A percentile compares a stretch with the other conserved stretches of the same genome.
These are phyloP conservation scores for Populus tomentosa DNA, from an alignment of 441 rosid species.

Conservation along the genomic window DNA sequence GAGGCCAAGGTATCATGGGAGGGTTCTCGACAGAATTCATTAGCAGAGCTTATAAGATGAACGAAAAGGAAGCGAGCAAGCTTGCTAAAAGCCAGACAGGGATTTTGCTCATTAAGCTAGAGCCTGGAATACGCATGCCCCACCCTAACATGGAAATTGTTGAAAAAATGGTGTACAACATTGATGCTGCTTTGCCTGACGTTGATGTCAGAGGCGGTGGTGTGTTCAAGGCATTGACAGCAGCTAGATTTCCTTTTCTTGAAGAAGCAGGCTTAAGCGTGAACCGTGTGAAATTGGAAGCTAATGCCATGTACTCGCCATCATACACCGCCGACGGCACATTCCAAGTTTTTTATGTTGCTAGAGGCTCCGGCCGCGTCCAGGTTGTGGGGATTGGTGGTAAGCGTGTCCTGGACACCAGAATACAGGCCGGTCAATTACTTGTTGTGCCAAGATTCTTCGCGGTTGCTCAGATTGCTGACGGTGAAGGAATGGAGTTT, in stretches of 20 bases:
- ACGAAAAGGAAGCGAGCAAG: too few species aligned
- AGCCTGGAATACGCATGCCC: too few species aligned
- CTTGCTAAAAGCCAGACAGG: too few species aligned
- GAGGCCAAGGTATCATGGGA: too few species aligned
- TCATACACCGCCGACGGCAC: constrained; percentile 2
- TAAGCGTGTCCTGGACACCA: constrained; percentile 14
- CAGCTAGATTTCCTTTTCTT: constrained; percentile 15
- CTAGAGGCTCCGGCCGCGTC: constrained; percentile 19
- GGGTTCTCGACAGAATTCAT: too few species aligned
- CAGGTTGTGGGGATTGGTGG: constrained; percentile 32
- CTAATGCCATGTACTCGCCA: constrained; percentile 26
- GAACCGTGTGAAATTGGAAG: constrained; percentile 12
- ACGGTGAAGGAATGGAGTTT: constrained; percentile 23
- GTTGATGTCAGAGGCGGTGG: constrained; percentile 18
- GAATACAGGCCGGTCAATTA: constrained; percentile 23
- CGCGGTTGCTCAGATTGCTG: constrained; percentile 14
- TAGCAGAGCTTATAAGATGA: too few species aligned
- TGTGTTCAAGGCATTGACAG: constrained; percentile 2
- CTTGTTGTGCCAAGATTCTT: constrained; percentile 31
- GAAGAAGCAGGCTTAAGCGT: constrained; percentile 22
- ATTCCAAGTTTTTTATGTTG: constrained; percentile 15
- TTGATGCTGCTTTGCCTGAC: constrained; percentile 8
- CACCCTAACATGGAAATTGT: background rate
- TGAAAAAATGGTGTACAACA: constrained; percentile 10
- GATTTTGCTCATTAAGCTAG: too few species aligned